phyloP scores from a whole-genome alignment of 176 grass and related monocot genomes.

The Pontederia crassipes region DNA sequence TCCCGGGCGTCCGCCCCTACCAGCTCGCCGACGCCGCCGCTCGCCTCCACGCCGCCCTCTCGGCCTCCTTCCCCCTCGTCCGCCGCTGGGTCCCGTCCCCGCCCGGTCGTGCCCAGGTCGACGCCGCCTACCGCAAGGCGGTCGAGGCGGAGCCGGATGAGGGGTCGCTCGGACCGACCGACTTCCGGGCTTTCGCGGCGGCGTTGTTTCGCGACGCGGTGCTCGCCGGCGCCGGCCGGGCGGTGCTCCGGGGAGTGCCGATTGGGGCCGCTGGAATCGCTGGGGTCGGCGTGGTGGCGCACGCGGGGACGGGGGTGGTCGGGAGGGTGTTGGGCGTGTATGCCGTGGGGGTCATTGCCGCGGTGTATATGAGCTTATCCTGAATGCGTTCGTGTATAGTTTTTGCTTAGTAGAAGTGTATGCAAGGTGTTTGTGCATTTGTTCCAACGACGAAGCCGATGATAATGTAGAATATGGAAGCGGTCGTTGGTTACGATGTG shows the following conservation, averaged over 20 bases:
- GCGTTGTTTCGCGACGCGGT: slow-evolving; percentile 53
- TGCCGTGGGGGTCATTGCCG: slow-evolving; percentile 41
- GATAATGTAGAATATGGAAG: too few relatives aligned
- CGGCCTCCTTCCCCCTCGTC: slow-evolving; percentile 26
- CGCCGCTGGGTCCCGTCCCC: slow-evolving; percentile 33
- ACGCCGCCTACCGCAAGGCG: slow-evolving; percentile 29
- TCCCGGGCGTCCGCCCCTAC: slow-evolving; percentile 42
- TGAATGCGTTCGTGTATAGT: not conserved
- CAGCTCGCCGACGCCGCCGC: slow-evolving; percentile 45
- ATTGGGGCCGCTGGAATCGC: slow-evolving; percentile 43
- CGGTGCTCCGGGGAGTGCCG: slow-evolving; percentile 28
- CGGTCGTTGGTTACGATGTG: too few relatives aligned
- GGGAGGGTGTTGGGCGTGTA: slow-evolving; percentile 46
- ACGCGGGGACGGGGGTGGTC: slow-evolving; percentile 23
- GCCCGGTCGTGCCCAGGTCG: slow-evolving; percentile 31
- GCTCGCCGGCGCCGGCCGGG: slow-evolving; percentile 32
- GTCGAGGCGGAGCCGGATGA: slow-evolving; percentile 5
- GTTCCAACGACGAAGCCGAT: too few relatives aligned
- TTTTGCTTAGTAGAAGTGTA: too few relatives aligned
- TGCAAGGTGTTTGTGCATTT: too few relatives aligned
- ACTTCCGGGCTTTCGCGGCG: slow-evolving; percentile 35
- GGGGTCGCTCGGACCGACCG: slow-evolving; percentile 4
- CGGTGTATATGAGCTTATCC: slow-evolving; percentile 51
- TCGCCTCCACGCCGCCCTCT: slow-evolving; percentile 34
- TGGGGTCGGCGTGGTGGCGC: slow-evolving; percentile 29